Percentiles rank a stretch among this genome's conserved stretches.
Evolutionary conservation across 108 stramenopile genomes (phyloP).

Genomic region (Skeletonema marinoi): DNA sequence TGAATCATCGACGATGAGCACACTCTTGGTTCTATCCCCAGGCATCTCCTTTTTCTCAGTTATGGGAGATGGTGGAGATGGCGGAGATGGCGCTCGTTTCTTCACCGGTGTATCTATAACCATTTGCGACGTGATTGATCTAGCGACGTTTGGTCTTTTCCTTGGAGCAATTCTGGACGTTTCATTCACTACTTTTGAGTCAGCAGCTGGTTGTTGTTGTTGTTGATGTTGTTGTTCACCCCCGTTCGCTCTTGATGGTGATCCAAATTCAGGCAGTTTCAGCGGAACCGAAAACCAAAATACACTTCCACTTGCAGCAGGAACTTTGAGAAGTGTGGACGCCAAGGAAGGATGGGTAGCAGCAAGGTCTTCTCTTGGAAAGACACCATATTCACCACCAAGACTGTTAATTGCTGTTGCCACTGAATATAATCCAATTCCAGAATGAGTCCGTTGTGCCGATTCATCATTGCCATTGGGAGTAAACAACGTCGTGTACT

Average conservation of each 20-base stretch:
- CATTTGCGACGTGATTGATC: background rate
- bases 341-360: background rate
- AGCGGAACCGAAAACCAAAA: constrained; percentile 76
- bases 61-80: background rate
- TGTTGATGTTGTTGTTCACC: background rate
- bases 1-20: constrained; percentile 71
- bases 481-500: constrained; percentile 61
- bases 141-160: background rate
- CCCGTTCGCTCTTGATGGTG: background rate
- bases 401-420: constrained; percentile 55
- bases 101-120: background rate
- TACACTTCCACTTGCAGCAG: constrained; percentile 32
- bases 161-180: background rate
- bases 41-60: background rate
- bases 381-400: constrained; percentile 65
- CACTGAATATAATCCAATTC: constrained; percentile 65
- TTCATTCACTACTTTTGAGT: background rate
- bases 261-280: constrained; percentile 12
- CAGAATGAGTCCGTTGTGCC: constrained; percentile 17
- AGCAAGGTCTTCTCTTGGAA: constrained; percentile 32
- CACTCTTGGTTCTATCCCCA: constrained; percentile 20
- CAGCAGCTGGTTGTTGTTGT: background rate
- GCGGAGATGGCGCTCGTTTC: background rate
- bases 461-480: constrained; percentile 27
- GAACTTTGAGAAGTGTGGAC: background rate